phyloP scores from a whole-genome alignment of 495 filamentous ascomycete species.

The Podospora sp. region DNA sequence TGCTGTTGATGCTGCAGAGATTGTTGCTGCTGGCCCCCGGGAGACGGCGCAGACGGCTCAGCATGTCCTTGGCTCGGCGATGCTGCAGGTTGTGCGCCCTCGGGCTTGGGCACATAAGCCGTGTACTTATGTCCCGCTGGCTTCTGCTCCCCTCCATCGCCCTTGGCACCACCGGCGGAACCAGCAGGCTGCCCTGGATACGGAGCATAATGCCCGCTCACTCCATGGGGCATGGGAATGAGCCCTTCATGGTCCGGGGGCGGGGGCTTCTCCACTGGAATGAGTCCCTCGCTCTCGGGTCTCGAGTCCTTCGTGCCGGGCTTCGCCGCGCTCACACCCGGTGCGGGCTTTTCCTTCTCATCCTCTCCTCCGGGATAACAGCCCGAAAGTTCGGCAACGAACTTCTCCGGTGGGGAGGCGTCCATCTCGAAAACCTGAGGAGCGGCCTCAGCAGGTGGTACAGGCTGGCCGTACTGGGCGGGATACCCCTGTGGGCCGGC shows the following conservation, averaged over 20 bases:
- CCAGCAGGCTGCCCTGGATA: background rate
- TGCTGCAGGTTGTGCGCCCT: background rate
- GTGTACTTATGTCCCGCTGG: background rate
- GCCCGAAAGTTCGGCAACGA: constrained; percentile 24
- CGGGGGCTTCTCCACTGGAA: constrained; percentile 8
- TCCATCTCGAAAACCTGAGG: constrained; percentile 15
- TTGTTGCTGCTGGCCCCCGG: background rate
- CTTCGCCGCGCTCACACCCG: background rate
- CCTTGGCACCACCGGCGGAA: background rate
- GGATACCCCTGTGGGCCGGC: background rate
- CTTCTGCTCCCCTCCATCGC: no score
- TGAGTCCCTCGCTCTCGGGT: constrained; percentile 14
- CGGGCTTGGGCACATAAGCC: background rate
- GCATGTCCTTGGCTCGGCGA: background rate
- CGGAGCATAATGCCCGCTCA: background rate
- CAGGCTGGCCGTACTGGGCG: no score
- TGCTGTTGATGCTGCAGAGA: background rate
- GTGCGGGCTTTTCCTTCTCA: background rate
- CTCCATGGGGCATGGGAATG: constrained; percentile 2
- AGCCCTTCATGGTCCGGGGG: constrained; percentile 18
- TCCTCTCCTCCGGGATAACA: constrained; percentile 7
- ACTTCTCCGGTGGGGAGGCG: constrained; percentile 1
- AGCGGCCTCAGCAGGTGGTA: background rate
- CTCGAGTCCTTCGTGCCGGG: background rate
- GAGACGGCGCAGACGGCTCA: background rate